Conservation (phyloP, 345 rosid species). For the Eucalyptus paniculata region DNA sequence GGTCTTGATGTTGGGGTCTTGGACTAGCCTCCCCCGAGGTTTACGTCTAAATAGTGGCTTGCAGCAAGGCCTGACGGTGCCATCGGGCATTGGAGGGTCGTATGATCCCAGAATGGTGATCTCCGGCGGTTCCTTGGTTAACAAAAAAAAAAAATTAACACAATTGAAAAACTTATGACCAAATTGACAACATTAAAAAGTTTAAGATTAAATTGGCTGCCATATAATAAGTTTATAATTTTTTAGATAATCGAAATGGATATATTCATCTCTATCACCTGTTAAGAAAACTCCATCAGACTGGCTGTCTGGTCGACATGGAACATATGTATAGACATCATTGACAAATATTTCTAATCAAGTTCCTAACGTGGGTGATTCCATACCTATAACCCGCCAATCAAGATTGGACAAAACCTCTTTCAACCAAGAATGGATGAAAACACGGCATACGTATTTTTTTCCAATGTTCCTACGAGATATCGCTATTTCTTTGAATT, state of each 20-base stretch:
- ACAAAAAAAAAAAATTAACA: no score
- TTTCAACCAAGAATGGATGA: not conserved
- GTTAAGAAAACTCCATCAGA: not conserved
- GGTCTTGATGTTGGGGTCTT: no score
- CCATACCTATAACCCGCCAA: not conserved
- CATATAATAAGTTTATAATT: not conserved
- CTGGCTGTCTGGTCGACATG: fast-evolving
- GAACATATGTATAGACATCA: not conserved
- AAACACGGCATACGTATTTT: not conserved
- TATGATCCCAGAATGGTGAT: no score
- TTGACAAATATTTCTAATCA: not conserved
- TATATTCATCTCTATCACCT: not conserved
- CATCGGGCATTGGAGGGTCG: no score
- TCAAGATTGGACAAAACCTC: not conserved
- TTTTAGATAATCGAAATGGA: not conserved
- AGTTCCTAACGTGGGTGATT: not conserved
- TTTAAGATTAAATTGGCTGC: not conserved
- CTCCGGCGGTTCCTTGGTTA: no score
- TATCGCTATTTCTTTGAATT: not conserved
- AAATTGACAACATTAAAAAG: not conserved
- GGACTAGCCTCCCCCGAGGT: no score
- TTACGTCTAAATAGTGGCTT: no score
- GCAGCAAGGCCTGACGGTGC: no score
- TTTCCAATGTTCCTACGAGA: not conserved
- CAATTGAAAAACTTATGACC: not conserved